Percentiles rank a stretch among this genome's conserved stretches.
These are phyloP conservation scores for Plasmodium coatneyi DNA, from an alignment of 169 alveolate genomes.

Conservation along the genomic window DNA sequence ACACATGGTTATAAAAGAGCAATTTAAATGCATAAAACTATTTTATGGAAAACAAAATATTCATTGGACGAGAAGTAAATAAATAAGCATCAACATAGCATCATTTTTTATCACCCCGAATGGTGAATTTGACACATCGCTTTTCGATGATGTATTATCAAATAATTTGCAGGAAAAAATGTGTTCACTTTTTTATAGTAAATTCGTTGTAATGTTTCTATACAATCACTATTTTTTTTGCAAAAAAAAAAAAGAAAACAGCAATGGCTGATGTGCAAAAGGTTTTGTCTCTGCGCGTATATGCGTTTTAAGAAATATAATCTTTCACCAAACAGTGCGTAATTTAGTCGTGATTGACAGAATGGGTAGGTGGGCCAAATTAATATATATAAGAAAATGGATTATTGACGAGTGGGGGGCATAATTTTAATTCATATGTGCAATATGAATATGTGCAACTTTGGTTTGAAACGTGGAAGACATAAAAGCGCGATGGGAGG, in stretches of 20 bases:
- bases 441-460: not conserved
- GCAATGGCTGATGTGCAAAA: not conserved
- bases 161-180: not conserved
- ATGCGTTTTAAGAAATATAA: constrained; percentile 5
- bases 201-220: not conserved
- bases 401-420: not conserved
- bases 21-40: not conserved
- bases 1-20: not conserved
- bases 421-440: not conserved
- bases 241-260: not conserved
- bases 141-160: not conserved
- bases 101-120: not conserved
- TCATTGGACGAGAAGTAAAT: not conserved
- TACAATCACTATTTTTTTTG: not conserved
- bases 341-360: not conserved
- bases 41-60: not conserved
- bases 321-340: not conserved
- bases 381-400: constrained; percentile 2
- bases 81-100: not conserved
- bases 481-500: not conserved
- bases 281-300: not conserved
- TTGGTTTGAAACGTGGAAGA: not conserved
- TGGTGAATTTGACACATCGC: not conserved
- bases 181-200: not conserved
- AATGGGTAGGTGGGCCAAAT: not conserved